These are phyloP conservation scores for Penicillium palitans DNA, from an alignment of 2,329 filamentous ascomycete species.

Conservation along the genomic window DNA sequence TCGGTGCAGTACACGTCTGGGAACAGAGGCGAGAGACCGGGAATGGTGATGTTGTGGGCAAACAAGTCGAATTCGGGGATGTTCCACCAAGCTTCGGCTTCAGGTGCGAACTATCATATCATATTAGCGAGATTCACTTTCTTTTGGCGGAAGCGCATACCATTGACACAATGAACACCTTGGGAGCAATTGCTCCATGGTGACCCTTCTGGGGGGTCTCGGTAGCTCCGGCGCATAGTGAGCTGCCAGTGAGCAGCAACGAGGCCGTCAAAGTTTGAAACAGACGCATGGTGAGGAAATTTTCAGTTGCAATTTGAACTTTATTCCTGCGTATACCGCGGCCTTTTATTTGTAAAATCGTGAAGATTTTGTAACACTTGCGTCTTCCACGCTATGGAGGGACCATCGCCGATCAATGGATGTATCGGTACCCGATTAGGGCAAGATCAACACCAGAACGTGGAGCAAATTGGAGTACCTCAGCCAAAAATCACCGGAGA, in stretches of 20 bases:
- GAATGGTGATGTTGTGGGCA: conserved; percentile 57
- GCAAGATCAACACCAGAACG: background rate
- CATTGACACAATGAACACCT: conserved; percentile 47
- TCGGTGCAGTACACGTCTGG: conserved; percentile 65
- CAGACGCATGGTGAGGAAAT: conserved; percentile 13
- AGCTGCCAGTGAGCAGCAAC: conserved; percentile 18
- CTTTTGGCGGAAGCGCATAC: conserved; percentile 22
- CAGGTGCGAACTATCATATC: conserved; percentile 57
- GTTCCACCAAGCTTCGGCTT: conserved; percentile 62
- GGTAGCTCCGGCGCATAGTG: conserved; percentile 12
- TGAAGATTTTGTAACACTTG: conserved; percentile 2
- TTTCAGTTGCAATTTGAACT: background rate
- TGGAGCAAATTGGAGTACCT: background rate
- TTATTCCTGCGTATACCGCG: background rate
- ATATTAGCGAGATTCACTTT: background rate
- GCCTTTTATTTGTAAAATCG: background rate
- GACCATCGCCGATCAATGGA: conserved; percentile 1
- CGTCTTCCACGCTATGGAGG: background rate
- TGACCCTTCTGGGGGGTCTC: background rate
- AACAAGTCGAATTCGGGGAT: conserved; percentile 58
- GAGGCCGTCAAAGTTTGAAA: conserved; percentile 13
- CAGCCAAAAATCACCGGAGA: background rate
- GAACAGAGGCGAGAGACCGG: conserved; percentile 66
- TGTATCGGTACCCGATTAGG: background rate
- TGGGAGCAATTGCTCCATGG: conserved; percentile 34